Evolutionary conservation across 345 rosid species (phyloP), one percentile per base, ranked within the genome.

Genomic region (Dovyalis caffra): DNA sequence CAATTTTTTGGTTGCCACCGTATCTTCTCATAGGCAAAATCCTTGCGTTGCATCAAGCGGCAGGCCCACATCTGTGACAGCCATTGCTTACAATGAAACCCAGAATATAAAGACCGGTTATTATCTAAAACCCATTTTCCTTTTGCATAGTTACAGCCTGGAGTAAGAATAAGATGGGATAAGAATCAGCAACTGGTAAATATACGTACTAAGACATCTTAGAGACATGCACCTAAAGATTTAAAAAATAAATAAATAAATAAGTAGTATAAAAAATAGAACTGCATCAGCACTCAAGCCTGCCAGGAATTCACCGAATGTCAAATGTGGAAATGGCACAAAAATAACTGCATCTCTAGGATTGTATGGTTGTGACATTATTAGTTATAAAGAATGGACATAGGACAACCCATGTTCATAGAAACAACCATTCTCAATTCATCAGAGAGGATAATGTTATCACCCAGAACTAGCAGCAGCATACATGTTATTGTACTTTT

Each of bases 11-110:
- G 94, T 71, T 91, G 95, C 99, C 99, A 95, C 68, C 89, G 83
- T 60, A 90, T 74, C 60, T 71, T 88, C 81, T 95, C 99, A 58
- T 85, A 92, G 64, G 91, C 80, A 80, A 95, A 95, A 81, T 92
- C 96, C 73, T 80, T 86, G 53, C 98, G 95, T 77, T 91, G 94
- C 84, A 88, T 95, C 84, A 91, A 79, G 78, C 90, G 86, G 81
- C 99, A 92, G 26, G 99, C 97, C 99, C 99, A 95, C 98, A 89
- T 92, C 28, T 70, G 71, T 31, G 99, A 91, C 73, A 95, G 88
- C 99, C 98, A 95, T 60, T 85, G 93, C 81, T 92, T 95, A 82
- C 99, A 92, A 64, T 68, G 77, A 74, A 81, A 83, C 66, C 99
- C 99, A 21, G 98, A 91, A 82, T 95, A 95, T 64, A 91, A 68